These are phyloP conservation scores for Suhomyces canberraensis DNA, from an alignment of 805 yeast genomes.

Conservation along the genomic window DNA sequence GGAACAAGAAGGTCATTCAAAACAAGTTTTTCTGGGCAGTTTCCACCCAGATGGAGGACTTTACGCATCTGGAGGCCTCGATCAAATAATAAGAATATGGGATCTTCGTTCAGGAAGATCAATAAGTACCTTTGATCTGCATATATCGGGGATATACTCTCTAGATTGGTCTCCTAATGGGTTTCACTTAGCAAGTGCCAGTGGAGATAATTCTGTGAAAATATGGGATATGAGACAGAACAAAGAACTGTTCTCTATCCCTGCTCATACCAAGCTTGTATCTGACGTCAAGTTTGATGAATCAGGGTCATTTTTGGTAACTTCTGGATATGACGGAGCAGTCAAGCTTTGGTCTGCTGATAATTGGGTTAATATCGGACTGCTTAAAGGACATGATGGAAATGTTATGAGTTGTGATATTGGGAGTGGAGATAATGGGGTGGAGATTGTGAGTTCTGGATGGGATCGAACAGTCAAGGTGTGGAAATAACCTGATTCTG, in stretches of 20 bases:
- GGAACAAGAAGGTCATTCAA: constrained; percentile 84
- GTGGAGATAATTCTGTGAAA: constrained; percentile 76
- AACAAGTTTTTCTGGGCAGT: constrained; percentile 59
- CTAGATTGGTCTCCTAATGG: constrained; percentile 79
- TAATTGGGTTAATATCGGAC: constrained; percentile 58
- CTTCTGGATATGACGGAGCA: constrained; percentile 70
- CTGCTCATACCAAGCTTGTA: constrained; percentile 73
- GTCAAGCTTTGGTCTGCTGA: constrained; percentile 62
- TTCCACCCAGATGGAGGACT: constrained; percentile 79
- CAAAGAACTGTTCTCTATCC: constrained; percentile 48
- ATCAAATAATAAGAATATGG: constrained; percentile 74
- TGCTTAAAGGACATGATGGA: constrained; percentile 56
- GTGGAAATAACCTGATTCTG: no score
- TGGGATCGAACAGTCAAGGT: constrained; percentile 82
- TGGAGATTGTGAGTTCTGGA: constrained; percentile 58
- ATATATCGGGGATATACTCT: constrained; percentile 66
- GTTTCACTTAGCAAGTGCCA: constrained; percentile 71
- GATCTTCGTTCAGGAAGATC: constrained; percentile 78
- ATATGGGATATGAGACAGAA: constrained; percentile 77
- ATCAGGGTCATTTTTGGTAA: constrained; percentile 49
- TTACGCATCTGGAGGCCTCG: constrained; percentile 74
- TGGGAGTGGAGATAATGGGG: constrained; percentile 27
- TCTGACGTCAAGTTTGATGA: constrained; percentile 58
- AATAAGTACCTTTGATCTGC: constrained; percentile 59
- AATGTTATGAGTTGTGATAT: constrained; percentile 72